phyloP scores from a whole-genome alignment of 352 stramenopile genomes.

The Phytophthora megakarya region DNA sequence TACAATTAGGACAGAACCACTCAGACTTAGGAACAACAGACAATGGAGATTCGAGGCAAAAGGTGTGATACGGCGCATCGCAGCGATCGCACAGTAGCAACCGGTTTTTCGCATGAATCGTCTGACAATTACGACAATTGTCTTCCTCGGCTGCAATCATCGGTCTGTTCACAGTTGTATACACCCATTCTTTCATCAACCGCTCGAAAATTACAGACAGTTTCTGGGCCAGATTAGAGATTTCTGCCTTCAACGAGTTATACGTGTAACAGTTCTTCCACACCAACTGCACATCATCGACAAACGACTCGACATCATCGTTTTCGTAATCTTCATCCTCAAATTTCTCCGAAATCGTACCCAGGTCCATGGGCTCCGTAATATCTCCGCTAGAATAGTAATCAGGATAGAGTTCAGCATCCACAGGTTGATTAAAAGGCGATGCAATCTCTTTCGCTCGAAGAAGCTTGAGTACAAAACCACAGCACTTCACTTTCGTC shows the following conservation, averaged over 20 bases:
- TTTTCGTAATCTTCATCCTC: constrained; percentile 87
- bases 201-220: constrained; percentile 79
- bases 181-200: constrained; percentile 82
- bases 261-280: constrained; percentile 90
- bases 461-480: constrained; percentile 75
- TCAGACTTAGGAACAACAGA: constrained; percentile 60
- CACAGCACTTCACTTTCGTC: constrained; percentile 70
- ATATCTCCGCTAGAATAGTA: constrained; percentile 80
- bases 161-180: constrained; percentile 53
- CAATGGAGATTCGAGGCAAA: constrained; percentile 72
- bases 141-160: constrained; percentile 78
- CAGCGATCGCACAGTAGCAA: constrained; percentile 82
- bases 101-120: constrained; percentile 65
- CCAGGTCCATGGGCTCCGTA: constrained; percentile 79
- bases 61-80: constrained; percentile 85
- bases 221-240: constrained; percentile 77
- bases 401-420: constrained; percentile 83
- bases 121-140: constrained; percentile 76
- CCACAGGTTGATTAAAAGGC: constrained; percentile 86
- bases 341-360: constrained; percentile 84
- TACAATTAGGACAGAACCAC: constrained; percentile 79
- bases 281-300: constrained; percentile 81
- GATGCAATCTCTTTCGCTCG: constrained; percentile 76
- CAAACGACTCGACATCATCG: constrained; percentile 79
- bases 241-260: constrained; percentile 84